Percentiles rank a stretch among this genome's conserved stretches.
phyloP scores from a whole-genome alignment of 176 grass and related monocot species.

The Thalia dealbata region DNA sequence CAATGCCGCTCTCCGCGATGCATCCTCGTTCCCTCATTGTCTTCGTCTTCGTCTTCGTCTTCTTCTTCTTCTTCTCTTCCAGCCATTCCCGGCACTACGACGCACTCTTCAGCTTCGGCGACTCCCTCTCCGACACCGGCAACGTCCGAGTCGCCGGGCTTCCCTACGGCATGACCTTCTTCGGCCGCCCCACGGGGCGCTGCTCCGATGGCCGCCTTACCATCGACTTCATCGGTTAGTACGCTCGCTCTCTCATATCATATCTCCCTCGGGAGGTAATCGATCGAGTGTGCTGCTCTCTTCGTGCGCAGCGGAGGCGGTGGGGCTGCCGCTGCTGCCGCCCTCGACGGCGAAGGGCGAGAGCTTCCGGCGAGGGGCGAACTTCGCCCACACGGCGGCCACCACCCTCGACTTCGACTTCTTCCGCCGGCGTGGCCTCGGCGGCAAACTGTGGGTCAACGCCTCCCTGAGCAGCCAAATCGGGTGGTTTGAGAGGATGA shows the following conservation, averaged over 20 bases:
- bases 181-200: slow-evolving; percentile 52
- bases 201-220: slow-evolving; percentile 48
- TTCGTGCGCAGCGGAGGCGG: slow-evolving; percentile 46
- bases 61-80: neutral
- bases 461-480: slow-evolving; percentile 71
- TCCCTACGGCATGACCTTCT: slow-evolving; percentile 64
- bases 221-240: slow-evolving; percentile 46
- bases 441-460: slow-evolving; percentile 56
- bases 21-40: no score
- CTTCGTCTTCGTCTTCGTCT: neutral
- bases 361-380: slow-evolving; percentile 52
- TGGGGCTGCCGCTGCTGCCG: slow-evolving; percentile 59
- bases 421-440: slow-evolving; percentile 54
- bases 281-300: no score
- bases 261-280: no score
- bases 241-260: no score
- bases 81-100: slow-evolving; percentile 43
- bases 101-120: slow-evolving; percentile 67
- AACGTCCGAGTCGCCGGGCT: slow-evolving; percentile 55
- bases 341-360: slow-evolving; percentile 46
- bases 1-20: no score
- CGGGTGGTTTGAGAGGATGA: slow-evolving; percentile 81
- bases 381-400: slow-evolving; percentile 86
- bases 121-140: slow-evolving; percentile 64
- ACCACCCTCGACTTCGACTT: slow-evolving; percentile 72